Evolutionary conservation across 805 yeast species (phyloP), one percentile per base, ranked within the genome.

Genomic region (Metschnikowia shivogae): DNA sequence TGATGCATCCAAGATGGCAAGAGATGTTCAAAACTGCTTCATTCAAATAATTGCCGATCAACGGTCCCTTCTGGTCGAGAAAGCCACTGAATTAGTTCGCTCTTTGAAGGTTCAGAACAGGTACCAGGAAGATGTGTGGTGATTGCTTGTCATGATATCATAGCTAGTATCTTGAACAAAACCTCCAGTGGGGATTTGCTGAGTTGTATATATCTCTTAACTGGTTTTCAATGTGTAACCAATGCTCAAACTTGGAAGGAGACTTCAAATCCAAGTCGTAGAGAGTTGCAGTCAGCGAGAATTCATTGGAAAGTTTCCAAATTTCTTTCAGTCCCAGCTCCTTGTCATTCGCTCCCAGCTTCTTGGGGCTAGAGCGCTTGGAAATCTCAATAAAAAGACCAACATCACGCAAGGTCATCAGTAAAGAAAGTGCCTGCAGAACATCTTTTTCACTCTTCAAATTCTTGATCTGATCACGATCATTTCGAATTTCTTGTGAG

Each of bases 51-150:
- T 90, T 39, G 65, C 81, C 37, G 63, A 76, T 45, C 78, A 80
- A 52, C 82, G 90, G 59, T 77, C 74, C n/a, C 67, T 89, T 26
- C 53, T 82, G 6, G 76, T 74, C 46, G 84, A 77, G 29, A 81
- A 80, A 53, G 97, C 96, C 11, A 77, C 79, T 44, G 93, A 85
- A 47, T 72, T 86, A 59, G 76, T 89, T 48, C 86, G 88, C 70
- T 77, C 82, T 52, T 77, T 86, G 70, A 87, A 86, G 64, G 81
- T 87, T 22, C 83, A 85, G 56, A 92, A 90, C 63, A 81, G 84
- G 67, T 92, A 89, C 66, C 99, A 92, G 71, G 98, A 93, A 70
- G 99, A 92, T 74, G 96, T 92, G 11, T 92, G 99, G 99, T 92
- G 72, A 56, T 26, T 6, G 7, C 2, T 14, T 12, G 28, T 17